These are phyloP conservation scores for Cercophora sp. DNA, from an alignment of 495 filamentous ascomycete genomes.

Conservation along the genomic window DNA sequence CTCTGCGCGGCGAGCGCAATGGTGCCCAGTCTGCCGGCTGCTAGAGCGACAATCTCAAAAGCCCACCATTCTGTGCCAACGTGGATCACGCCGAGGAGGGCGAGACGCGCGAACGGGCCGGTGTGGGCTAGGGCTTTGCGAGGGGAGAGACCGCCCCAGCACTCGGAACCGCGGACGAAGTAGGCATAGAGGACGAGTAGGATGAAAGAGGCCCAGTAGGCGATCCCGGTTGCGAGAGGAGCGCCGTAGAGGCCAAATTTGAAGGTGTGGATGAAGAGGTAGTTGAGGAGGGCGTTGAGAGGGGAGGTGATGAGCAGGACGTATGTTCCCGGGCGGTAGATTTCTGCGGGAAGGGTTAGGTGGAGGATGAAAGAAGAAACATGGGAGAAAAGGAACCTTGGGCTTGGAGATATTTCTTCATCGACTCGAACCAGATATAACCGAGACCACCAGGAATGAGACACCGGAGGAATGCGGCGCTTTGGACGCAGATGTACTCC, in stretches of 20 bases:
- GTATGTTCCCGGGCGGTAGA: conserved; percentile 85
- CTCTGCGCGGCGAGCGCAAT: conserved; percentile 81
- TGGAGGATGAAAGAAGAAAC: not conserved
- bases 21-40: conserved; percentile 77
- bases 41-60: conserved; percentile 91
- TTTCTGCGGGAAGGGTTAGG: conserved; percentile 45
- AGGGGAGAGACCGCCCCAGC: conserved; percentile 77
- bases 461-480: conserved; percentile 68
- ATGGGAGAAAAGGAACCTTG: conserved; percentile 54
- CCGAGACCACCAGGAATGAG: conserved; percentile 83
- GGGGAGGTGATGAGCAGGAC: conserved; percentile 81
- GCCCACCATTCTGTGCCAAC: conserved; percentile 97
- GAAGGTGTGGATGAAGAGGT: conserved; percentile 71
- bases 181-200: conserved; percentile 72
- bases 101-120: conserved; percentile 70
- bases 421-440: conserved; percentile 86
- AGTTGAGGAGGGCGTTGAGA: conserved; percentile 72
- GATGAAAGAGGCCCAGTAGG: conserved; percentile 83
- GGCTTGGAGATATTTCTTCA: conserved; percentile 91
- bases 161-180: conserved; percentile 67
- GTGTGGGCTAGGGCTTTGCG: conserved; percentile 60
- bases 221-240: conserved; percentile 76
- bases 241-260: conserved; percentile 71
- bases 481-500: conserved; percentile 69
- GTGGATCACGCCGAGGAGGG: conserved; percentile 76